Evolutionary conservation across 345 rosid species (phyloP).

Genomic region (Tarenaya hassleriana): DNA sequence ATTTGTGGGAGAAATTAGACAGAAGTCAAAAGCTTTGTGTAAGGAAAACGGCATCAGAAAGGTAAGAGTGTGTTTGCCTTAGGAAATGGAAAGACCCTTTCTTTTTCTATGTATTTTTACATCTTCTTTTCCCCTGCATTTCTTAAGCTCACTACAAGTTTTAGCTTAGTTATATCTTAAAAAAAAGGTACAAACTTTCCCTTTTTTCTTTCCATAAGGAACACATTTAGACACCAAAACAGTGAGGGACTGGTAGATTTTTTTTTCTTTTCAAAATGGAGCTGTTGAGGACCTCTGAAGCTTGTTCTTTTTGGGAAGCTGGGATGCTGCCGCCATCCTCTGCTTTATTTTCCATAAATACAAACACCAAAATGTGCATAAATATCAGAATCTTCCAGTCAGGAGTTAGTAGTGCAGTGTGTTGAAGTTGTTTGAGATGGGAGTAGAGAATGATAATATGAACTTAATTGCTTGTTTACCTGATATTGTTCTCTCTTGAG

Average conservation of each 20-base stretch:
- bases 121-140: slow-evolving; percentile 18
- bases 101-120: slow-evolving; percentile 9
- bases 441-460: neutral
- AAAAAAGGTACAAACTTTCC: slow-evolving; percentile 24
- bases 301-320: slow-evolving; percentile 35
- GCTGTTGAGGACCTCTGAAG: slow-evolving; percentile 61
- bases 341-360: slow-evolving; percentile 35
- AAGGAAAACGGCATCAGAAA: slow-evolving; percentile 18
- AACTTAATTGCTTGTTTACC: slow-evolving; percentile 32
- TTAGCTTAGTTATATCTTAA: slow-evolving; percentile 19
- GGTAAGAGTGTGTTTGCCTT: slow-evolving; percentile 18
- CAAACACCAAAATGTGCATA: slow-evolving; percentile 15
- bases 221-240: slow-evolving; percentile 19
- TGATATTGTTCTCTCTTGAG: slow-evolving; percentile 55
- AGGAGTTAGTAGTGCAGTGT: no score
- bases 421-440: slow-evolving; percentile 6
- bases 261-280: slow-evolving; percentile 49
- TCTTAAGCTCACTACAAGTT: slow-evolving; percentile 22
- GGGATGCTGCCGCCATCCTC: slow-evolving; percentile 40
- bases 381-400: slow-evolving; percentile 15
- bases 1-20: slow-evolving; percentile 20
- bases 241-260: slow-evolving; percentile 24
- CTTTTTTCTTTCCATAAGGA: slow-evolving; percentile 21
- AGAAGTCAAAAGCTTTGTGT: neutral
- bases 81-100: slow-evolving; percentile 27